Percentiles rank a stretch among this genome's conserved stretches.
Evolutionary conservation across 495 filamentous ascomycete species (phyloP).

Genomic region (Hypoxylon lienhwacheense): DNA sequence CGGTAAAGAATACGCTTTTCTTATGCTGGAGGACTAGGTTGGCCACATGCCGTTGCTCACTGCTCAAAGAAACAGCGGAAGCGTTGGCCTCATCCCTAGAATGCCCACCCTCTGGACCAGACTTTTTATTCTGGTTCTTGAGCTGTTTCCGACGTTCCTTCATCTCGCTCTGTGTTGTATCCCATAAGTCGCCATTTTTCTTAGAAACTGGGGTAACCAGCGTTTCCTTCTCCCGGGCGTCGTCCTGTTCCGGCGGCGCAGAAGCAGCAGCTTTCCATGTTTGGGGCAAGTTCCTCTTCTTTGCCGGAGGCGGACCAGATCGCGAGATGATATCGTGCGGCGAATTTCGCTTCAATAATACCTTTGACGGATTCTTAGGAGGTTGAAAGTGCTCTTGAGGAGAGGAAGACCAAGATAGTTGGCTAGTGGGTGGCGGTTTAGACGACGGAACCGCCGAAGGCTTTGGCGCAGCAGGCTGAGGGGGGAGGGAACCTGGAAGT

Average conservation of each 20-base stretch:
- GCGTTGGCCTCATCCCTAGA: slow-evolving; percentile 45
- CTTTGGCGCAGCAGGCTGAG: slow-evolving; percentile 36
- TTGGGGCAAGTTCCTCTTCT: slow-evolving; percentile 41
- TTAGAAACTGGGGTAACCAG: slow-evolving; percentile 42
- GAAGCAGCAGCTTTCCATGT: slow-evolving; percentile 25
- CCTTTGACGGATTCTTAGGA: slow-evolving; percentile 18
- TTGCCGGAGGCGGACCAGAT: slow-evolving; percentile 23
- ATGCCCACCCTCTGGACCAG: slow-evolving; percentile 33
- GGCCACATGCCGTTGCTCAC: slow-evolving; percentile 83
- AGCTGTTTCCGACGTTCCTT: slow-evolving; percentile 81
- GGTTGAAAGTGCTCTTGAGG: slow-evolving; percentile 33
- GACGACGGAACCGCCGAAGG: slow-evolving; percentile 29
- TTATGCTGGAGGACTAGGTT: slow-evolving; percentile 71
- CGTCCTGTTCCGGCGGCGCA: slow-evolving; percentile 21
- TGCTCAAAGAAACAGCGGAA: slow-evolving; percentile 71
- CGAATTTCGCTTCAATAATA: slow-evolving; percentile 40
- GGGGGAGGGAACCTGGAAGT: slow-evolving; percentile 50
- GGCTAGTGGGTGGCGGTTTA: slow-evolving; percentile 42
- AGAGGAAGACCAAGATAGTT: slow-evolving; percentile 40
- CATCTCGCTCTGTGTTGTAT: slow-evolving; percentile 76
- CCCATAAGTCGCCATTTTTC: slow-evolving; percentile 60
- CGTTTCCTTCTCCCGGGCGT: slow-evolving; percentile 39
- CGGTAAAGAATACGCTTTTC: slow-evolving; percentile 96
- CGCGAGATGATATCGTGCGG: slow-evolving; percentile 30
- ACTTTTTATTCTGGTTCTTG: slow-evolving; percentile 59